Percentiles rank a stretch among this genome's conserved stretches.
phyloP scores from a whole-genome alignment of 2,329 filamentous ascomycete species.

The Penicillium expansum region DNA sequence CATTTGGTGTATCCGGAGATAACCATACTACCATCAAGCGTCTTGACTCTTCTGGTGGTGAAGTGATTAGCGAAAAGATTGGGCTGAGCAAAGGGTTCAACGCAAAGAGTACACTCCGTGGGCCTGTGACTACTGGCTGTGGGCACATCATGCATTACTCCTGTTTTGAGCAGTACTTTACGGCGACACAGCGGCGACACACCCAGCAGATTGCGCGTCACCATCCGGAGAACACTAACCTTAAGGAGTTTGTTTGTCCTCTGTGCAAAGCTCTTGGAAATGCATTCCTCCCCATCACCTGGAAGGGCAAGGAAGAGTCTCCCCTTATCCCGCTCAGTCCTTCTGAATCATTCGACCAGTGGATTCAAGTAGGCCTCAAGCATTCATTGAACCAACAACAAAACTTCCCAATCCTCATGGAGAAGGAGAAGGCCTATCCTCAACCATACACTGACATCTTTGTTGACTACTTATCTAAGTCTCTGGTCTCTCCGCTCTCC shows the following conservation, averaged over 20 bases:
- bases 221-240: slow-evolving; percentile 76
- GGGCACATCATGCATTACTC: slow-evolving; percentile 98
- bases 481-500: slow-evolving; percentile 52
- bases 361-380: slow-evolving; percentile 62
- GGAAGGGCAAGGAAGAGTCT: slow-evolving; percentile 86
- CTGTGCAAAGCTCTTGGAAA: slow-evolving; percentile 96
- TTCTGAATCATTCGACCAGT: slow-evolving; percentile 62
- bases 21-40: slow-evolving; percentile 78
- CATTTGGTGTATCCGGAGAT: slow-evolving; percentile 86
- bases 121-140: slow-evolving; percentile 84
- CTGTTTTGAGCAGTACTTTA: slow-evolving; percentile 90
- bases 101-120: slow-evolving; percentile 61
- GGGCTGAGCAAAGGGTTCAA: slow-evolving; percentile 88
- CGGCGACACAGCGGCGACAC: slow-evolving; percentile 79
- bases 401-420: slow-evolving; percentile 45
- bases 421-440: slow-evolving; percentile 33
- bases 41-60: slow-evolving; percentile 67
- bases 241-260: slow-evolving; percentile 92
- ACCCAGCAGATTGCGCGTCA: slow-evolving; percentile 89
- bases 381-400: slow-evolving; percentile 47
- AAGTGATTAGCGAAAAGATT: slow-evolving; percentile 71
- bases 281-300: slow-evolving; percentile 88
- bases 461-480: slow-evolving; percentile 50
- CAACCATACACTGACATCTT: slow-evolving; percentile 50
- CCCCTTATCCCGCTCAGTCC: slow-evolving; percentile 71